Conservation (phyloP, 768 basidiomycete species). For the Baorangia bicolor region DNA sequence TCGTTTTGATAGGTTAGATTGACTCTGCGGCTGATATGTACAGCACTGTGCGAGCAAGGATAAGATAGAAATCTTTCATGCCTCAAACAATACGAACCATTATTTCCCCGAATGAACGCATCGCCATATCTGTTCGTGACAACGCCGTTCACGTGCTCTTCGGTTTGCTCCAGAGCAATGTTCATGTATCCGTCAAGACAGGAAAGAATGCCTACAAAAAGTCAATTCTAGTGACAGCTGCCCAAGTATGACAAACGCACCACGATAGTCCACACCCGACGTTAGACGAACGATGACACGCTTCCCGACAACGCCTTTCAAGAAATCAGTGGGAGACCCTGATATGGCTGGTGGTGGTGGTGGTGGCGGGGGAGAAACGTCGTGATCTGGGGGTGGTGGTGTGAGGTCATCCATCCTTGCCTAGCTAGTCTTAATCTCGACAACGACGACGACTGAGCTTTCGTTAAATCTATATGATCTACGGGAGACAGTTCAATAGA, state of each 20-base stretch:
- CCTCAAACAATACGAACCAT: constrained; percentile 50
- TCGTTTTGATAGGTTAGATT: constrained; percentile 35
- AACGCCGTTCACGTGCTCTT: constrained; percentile 89
- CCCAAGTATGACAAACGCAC: constrained; percentile 40
- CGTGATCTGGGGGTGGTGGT: constrained; percentile 41
- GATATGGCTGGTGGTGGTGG: constrained; percentile 48
- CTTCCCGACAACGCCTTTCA: constrained; percentile 97
- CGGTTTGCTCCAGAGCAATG: constrained; percentile 95
- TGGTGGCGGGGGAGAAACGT: constrained; percentile 47
- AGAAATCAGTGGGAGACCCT: constrained; percentile 89
- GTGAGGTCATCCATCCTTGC: constrained; percentile 27
- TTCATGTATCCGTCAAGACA: constrained; percentile 99
- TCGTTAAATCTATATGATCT: not conserved
- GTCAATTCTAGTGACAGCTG: not conserved
- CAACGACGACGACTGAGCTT: not conserved
- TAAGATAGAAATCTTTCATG: not conserved
- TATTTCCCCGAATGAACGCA: constrained; percentile 93
- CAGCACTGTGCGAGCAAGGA: constrained; percentile 46
- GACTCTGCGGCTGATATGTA: constrained; percentile 76
- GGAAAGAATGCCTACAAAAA: constrained; percentile 74
- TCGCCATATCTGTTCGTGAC: constrained; percentile 92
- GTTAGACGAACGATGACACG: constrained; percentile 88
- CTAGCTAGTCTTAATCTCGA: not conserved
- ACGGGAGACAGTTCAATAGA: not conserved
- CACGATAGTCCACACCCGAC: constrained; percentile 91